Evolutionary conservation across 202 grass and related monocot species (phyloP).

Genomic region (Musa balbisiana): DNA sequence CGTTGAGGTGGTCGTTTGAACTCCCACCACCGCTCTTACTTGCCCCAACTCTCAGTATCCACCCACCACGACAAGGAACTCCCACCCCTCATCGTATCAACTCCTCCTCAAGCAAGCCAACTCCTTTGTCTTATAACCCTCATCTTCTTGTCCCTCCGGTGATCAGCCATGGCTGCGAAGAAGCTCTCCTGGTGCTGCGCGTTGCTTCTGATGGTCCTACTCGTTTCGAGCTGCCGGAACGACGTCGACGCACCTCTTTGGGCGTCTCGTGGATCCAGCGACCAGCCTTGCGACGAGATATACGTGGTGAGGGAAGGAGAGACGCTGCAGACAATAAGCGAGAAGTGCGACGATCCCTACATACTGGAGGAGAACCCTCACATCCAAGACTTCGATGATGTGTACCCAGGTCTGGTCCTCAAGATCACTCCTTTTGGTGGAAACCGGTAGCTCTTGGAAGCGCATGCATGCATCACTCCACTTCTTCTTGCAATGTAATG

Average conservation of each 20-base stretch:
- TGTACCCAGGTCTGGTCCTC: slow-evolving; percentile 6
- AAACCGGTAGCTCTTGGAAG: too few relatives aligned
- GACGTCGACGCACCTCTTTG: not conserved
- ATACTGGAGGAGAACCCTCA: slow-evolving; percentile 21
- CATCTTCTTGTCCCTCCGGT: too few relatives aligned
- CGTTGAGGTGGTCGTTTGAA: too few relatives aligned
- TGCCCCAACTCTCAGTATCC: too few relatives aligned
- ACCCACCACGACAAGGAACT: too few relatives aligned
- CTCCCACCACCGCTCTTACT: too few relatives aligned
- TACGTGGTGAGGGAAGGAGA: slow-evolving; percentile 15
- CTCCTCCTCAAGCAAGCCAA: too few relatives aligned
- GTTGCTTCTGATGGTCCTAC: slow-evolving; percentile 1
- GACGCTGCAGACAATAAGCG: slow-evolving; percentile 10
- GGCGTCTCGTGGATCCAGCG: not conserved
- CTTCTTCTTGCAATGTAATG: too few relatives aligned
- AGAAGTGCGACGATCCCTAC: slow-evolving; percentile 8
- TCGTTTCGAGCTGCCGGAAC: not conserved
- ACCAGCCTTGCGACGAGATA: slow-evolving; percentile 3
- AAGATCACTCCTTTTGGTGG: not conserved
- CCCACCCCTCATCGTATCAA: too few relatives aligned
- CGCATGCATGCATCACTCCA: too few relatives aligned
- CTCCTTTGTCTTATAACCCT: too few relatives aligned
- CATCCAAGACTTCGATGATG: slow-evolving; percentile 13
- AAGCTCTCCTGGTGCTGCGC: slow-evolving; percentile 9
- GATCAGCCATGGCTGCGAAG: not conserved